Percentiles rank a stretch among this genome's conserved stretches.
Conservation (phyloP, 2,329 filamentous ascomycete genomes). For the Neonectria coccinea region DNA sequence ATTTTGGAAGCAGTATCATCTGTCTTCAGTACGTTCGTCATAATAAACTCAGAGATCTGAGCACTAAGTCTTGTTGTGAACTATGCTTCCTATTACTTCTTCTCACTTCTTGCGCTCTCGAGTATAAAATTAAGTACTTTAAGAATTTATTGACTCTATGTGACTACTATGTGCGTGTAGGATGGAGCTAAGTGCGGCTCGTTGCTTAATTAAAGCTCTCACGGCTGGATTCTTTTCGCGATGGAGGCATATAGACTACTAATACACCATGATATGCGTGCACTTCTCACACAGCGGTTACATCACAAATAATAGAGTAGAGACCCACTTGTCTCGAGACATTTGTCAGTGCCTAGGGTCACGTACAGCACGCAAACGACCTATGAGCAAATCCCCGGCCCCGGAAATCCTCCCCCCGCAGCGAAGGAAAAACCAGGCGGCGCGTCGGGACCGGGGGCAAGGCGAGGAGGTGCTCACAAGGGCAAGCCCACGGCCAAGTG, state of each 20-base stretch:
- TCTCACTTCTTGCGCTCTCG: neutral
- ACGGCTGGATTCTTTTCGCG: no score
- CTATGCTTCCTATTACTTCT: neutral
- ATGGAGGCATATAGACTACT: neutral
- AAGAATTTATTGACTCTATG: neutral
- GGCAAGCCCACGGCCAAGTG: conserved; percentile 33
- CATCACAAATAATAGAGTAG: conserved; percentile 1
- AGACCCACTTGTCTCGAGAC: neutral
- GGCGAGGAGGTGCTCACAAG: conserved; percentile 5
- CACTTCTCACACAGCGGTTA: neutral
- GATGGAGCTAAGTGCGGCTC: conserved; percentile 3
- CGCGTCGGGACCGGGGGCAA: conserved; percentile 9
- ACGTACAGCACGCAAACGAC: neutral
- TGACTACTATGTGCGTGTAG: neutral
- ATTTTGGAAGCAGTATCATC: no score
- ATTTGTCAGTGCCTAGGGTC: neutral
- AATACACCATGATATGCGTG: no score
- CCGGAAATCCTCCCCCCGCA: conserved; percentile 6
- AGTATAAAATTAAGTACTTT: neutral
- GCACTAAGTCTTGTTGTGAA: neutral
- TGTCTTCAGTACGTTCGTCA: neutral
- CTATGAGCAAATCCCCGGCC: neutral
- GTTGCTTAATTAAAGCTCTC: neutral
- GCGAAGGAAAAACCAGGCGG: conserved; percentile 19
- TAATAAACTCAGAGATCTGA: neutral